phyloP scores from a whole-genome alignment of 805 yeast species.

The Nakazawaea pomicola region DNA sequence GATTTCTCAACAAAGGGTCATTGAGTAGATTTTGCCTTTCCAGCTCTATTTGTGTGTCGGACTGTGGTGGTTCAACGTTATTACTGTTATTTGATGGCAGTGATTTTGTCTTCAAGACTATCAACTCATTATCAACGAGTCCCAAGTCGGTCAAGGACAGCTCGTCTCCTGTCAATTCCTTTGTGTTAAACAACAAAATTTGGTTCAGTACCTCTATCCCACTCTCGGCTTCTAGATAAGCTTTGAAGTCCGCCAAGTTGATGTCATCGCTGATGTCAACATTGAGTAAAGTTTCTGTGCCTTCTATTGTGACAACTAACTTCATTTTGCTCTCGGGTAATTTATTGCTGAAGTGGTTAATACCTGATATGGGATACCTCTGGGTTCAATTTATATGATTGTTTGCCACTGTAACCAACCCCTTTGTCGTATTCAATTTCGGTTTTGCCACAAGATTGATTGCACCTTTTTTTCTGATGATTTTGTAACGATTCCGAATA shows the following conservation, averaged over 20 bases:
- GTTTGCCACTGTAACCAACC: too few relatives aligned
- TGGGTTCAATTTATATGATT: background rate
- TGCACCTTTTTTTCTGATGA: too few relatives aligned
- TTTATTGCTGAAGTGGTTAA: too few relatives aligned
- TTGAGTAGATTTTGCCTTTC: conserved; percentile 43
- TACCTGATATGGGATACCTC: too few relatives aligned
- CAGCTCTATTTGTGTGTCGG: conserved; percentile 36
- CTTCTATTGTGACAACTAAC: conserved; percentile 44
- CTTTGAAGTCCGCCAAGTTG: conserved; percentile 62
- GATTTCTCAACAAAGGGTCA: conserved; percentile 28
- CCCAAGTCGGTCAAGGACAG: conserved; percentile 42
- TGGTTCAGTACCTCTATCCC: conserved; percentile 42
- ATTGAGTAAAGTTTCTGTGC: conserved; percentile 41
- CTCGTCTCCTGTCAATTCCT: conserved; percentile 28
- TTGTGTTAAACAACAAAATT: conserved; percentile 43
- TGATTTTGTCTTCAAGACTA: conserved; percentile 33
- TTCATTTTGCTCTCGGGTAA: too few relatives aligned
- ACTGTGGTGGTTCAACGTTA: too few relatives aligned
- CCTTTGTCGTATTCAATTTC: too few relatives aligned
- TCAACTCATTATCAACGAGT: conserved; percentile 53
- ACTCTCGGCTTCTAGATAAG: conserved; percentile 69
- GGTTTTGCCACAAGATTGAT: background rate
- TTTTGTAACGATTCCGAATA: too few relatives aligned
- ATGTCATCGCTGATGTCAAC: conserved; percentile 67
- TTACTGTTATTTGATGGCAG: conserved; percentile 19